Conservation (phyloP, 148 eudicot species). For the Rhododendron williamsianum region DNA sequence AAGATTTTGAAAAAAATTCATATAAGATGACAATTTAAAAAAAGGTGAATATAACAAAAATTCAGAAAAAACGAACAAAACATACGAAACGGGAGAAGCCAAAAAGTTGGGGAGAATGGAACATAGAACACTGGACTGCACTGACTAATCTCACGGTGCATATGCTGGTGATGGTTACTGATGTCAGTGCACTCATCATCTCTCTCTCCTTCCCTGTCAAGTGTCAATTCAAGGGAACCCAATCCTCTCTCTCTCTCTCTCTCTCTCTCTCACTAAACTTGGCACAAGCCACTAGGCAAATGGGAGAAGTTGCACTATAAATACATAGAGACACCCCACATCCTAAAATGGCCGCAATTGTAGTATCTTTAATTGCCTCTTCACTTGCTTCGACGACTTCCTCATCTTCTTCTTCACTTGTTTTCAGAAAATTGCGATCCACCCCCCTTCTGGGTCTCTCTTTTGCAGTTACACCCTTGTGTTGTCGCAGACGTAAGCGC, state of each 20-base stretch:
- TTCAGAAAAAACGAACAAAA: too few species aligned
- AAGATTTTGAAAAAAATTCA: too few species aligned
- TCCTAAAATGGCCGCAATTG: not conserved
- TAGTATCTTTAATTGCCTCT: not conserved
- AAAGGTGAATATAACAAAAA: too few species aligned
- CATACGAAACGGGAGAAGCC: too few species aligned
- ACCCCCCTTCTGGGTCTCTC: not conserved
- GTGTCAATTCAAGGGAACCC: not conserved
- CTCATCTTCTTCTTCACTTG: not conserved
- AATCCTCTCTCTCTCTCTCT: not conserved
- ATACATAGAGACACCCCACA: not conserved
- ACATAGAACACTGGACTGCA: too few species aligned
- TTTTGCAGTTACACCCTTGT: slow-evolving; percentile 5
- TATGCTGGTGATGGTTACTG: not conserved
- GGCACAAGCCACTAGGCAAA: not conserved
- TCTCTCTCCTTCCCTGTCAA: not conserved
- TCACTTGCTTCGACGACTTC: not conserved
- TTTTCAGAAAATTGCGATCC: not conserved
- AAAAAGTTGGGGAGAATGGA: too few species aligned
- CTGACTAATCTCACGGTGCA: not conserved
- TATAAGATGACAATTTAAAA: too few species aligned
- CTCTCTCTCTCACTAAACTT: not conserved
- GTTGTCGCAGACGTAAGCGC: slow-evolving; percentile 16
- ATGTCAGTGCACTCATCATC: not conserved
- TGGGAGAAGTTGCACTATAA: not conserved